Evolutionary conservation across 108 stramenopile genomes (phyloP).

Genomic region (Pelagomonas calceolata): DNA sequence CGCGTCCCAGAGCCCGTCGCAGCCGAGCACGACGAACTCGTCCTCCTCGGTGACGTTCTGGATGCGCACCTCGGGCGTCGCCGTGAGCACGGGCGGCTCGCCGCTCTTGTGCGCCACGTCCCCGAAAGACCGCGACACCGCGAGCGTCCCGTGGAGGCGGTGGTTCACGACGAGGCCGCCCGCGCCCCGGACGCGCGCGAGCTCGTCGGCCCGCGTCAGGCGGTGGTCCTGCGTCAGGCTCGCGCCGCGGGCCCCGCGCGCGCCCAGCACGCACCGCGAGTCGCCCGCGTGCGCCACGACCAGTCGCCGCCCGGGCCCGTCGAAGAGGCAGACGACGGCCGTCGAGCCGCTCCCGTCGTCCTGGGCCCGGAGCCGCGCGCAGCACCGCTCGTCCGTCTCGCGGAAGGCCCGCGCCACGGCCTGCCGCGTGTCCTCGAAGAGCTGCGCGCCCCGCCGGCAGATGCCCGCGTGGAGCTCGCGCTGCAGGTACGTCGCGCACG

Average conservation of each 20-base stretch:
- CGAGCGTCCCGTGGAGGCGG: slow-evolving; percentile 35
- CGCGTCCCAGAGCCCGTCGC: slow-evolving; percentile 88
- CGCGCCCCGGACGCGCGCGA: not conserved
- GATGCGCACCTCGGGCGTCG: slow-evolving; percentile 22
- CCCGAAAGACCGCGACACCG: slow-evolving; percentile 32
- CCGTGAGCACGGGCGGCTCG: slow-evolving; percentile 9
- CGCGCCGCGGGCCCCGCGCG: slow-evolving; percentile 14
- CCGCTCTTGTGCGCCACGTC: slow-evolving; percentile 25
- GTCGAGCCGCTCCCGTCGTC: slow-evolving; percentile 29
- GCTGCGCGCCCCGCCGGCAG: slow-evolving; percentile 3
- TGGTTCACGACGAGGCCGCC: slow-evolving; percentile 22
- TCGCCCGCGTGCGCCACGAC: slow-evolving; percentile 29
- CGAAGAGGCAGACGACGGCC: slow-evolving; percentile 23
- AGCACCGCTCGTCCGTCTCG: slow-evolving; percentile 24
- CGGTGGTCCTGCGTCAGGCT: slow-evolving; percentile 27
- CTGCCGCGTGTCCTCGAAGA: not conserved
- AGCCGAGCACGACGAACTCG: slow-evolving; percentile 47
- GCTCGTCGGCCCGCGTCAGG: slow-evolving; percentile 16
- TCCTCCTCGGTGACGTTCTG: slow-evolving; percentile 12
- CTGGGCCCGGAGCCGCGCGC: slow-evolving; percentile 15
- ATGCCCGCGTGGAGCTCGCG: slow-evolving; percentile 16
- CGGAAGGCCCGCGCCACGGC: slow-evolving; percentile 22
- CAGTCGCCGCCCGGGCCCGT: slow-evolving; percentile 17
- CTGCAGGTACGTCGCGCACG: slow-evolving; percentile 12
- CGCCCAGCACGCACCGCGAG: slow-evolving; percentile 24